Evolutionary conservation across 1,284 basidiomycete species (phyloP).

Genomic region (Austroboletus novae-zelandiae): DNA sequence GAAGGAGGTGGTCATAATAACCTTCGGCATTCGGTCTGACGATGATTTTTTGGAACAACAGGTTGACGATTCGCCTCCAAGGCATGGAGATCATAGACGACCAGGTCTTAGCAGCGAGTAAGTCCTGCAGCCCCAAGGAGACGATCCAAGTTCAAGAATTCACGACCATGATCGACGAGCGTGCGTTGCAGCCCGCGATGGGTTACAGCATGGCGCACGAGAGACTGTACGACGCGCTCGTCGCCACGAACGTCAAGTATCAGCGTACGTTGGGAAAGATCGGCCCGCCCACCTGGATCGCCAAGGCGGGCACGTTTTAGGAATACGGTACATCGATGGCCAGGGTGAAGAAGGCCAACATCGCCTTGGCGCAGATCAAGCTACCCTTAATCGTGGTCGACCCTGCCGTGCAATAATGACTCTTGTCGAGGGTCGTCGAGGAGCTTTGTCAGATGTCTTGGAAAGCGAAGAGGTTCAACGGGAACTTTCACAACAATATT

Average conservation of each 20-base stretch:
- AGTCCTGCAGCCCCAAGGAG: not conserved
- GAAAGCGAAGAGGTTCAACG: too few species aligned
- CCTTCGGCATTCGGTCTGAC: too few species aligned
- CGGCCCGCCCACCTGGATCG: slow-evolving; percentile 14
- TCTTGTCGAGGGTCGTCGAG: slow-evolving; percentile 7
- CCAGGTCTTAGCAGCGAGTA: slow-evolving; percentile 8
- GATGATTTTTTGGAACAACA: not conserved
- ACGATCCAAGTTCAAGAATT: slow-evolving; percentile 16
- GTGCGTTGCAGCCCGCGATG: not conserved
- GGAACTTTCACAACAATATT: too few species aligned
- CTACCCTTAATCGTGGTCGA: slow-evolving; percentile 14
- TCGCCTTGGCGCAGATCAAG: slow-evolving; percentile 15
- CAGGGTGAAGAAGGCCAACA: slow-evolving; percentile 1
- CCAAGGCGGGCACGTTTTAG: slow-evolving; percentile 17
- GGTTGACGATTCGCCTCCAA: slow-evolving; percentile 9
- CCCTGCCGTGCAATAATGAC: slow-evolving; percentile 9
- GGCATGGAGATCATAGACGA: slow-evolving; percentile 6
- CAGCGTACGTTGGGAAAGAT: slow-evolving; percentile 1
- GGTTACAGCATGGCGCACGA: slow-evolving; percentile 14
- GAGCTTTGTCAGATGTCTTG: slow-evolving; percentile 1
- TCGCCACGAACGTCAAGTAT: not conserved
- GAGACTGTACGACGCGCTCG: slow-evolving; percentile 13
- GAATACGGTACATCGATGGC: slow-evolving; percentile 18
- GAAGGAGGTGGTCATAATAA: slow-evolving; percentile 14
- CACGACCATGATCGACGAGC: slow-evolving; percentile 14